A percentile compares a stretch with the other conserved stretches of the same genome.
Evolutionary conservation across 1,284 basidiomycete genomes (phyloP).

Genomic region (Heterobasidion irregulare): DNA sequence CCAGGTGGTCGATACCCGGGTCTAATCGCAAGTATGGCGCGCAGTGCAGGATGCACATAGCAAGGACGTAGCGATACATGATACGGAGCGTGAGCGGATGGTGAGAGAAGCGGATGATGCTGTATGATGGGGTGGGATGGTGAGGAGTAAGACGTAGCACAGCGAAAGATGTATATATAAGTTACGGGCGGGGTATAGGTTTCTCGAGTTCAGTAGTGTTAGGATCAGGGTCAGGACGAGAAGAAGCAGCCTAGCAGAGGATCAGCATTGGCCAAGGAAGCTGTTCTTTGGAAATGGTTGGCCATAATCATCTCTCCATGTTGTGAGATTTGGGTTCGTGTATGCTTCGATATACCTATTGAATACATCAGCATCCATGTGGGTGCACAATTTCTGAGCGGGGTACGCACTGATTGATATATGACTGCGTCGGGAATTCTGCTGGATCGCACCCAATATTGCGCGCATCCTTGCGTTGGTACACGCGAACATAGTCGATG

Average conservation of each 20-base stretch:
- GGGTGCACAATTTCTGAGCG: not conserved
- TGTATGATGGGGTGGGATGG: too few species aligned
- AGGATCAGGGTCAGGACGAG: too few species aligned
- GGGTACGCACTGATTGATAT: slow-evolving; percentile 56
- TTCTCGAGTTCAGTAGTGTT: too few species aligned
- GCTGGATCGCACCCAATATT: slow-evolving; percentile 82
- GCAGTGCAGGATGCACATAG: too few species aligned
- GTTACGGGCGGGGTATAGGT: too few species aligned
- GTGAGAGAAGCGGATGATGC: not conserved
- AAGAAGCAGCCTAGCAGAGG: too few species aligned
- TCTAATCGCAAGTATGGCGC: too few species aligned
- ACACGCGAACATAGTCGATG: slow-evolving; percentile 82
- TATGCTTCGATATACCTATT: slow-evolving; percentile 27
- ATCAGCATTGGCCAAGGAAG: slow-evolving; percentile 44
- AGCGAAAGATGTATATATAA: too few species aligned
- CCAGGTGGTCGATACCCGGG: too few species aligned
- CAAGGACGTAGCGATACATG: not conserved
- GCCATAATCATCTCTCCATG: slow-evolving; percentile 37
- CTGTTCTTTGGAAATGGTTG: slow-evolving; percentile 56
- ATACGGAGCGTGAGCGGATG: not conserved
- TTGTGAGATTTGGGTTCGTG: slow-evolving; percentile 29
- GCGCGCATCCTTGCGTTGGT: slow-evolving; percentile 57
- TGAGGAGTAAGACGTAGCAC: too few species aligned
- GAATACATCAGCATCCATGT: not conserved
- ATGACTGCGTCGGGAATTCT: slow-evolving; percentile 68